Evolutionary conservation across 805 yeast genomes (phyloP), one percentile per base, ranked within the genome.

Genomic region (Spathaspora boniae): DNA sequence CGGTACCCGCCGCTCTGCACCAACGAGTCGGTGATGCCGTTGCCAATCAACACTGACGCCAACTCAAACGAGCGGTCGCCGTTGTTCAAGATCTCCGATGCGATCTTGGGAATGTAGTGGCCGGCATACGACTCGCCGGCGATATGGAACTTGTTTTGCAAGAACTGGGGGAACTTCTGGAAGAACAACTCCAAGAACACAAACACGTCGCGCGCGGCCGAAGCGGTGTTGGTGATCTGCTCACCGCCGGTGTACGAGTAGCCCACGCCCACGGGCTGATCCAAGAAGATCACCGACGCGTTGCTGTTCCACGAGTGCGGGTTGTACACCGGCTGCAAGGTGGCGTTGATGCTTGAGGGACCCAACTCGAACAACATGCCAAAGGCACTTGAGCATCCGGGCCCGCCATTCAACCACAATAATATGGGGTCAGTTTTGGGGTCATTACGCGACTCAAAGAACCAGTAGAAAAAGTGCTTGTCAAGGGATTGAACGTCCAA

Each of bases 121-220:
- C 97, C 96, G 14, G 91, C 96, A 53, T 89, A 88, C 6, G 94
- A 83, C 57, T 88, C 96, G 47, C 96, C 96, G 29, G 96, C 82
- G 56, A 88, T 84, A 60, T 87, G 95, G 74, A 88, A 83, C 34
- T 73, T 76, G 37, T 70, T 59, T 21, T 68, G 51, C 7, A 36
- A 29, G 56, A 79, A 79, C 51, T 86, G 75, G 23, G 96, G 94
- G 71, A 86, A 87, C 50, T 80, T 78, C 56, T 80, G 76, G 72
- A 81, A 91, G 65, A 91, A 89, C 46, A 88, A 67, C 48, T 80
- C 81, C 54, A 91, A 68, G 56, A 93, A 88, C 1, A 87, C 82
- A 51, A 78, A 86, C 14, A 88, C 94, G 53, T 91, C 98, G 52
- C 75, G 74, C 26, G 87, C 95, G 21, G 97, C 97, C 31, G 88